Percentiles rank a stretch among this genome's conserved stretches.
These are phyloP conservation scores for Acanthamoeba triangularis DNA, from an alignment of 208 protist genomes.

Conservation along the genomic window DNA sequence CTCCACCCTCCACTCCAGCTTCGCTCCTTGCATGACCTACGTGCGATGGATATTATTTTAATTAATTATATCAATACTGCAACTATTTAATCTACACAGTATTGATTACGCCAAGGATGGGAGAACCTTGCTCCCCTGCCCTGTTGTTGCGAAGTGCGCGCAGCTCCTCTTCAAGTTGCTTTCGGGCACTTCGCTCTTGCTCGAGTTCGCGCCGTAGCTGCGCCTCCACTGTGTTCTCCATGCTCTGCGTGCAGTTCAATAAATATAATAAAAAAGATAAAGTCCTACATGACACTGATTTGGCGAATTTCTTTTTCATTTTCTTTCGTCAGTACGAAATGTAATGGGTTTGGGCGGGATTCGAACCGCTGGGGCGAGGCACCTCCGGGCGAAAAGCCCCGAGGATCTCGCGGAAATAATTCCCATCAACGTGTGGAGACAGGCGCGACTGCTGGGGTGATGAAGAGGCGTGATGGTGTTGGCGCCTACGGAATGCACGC, in stretches of 20 bases:
- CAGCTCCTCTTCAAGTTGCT: constrained; percentile 42
- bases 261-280: no score
- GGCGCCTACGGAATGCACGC: not conserved
- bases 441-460: not conserved
- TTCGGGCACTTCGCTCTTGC: not conserved
- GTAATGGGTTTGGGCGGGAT: not conserved
- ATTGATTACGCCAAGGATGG: not conserved
- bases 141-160: not conserved
- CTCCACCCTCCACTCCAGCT: not conserved
- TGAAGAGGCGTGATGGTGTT: no score
- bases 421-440: not conserved
- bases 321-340: no score
- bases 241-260: not conserved
- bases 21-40: not conserved
- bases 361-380: not conserved
- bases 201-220: constrained; percentile 55
- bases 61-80: not conserved
- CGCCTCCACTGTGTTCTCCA: not conserved
- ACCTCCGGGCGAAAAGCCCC: not conserved
- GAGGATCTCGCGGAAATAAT: not conserved
- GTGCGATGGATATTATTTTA: no score
- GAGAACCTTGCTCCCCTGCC: not conserved
- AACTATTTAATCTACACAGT: not conserved
- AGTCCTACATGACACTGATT: not conserved
- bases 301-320: no score